Percentiles rank a stretch among this genome's conserved stretches.
Evolutionary conservation across 192 early-diverging fungal genomes (phyloP).

Genomic region (Entophlyctis helioformis): DNA sequence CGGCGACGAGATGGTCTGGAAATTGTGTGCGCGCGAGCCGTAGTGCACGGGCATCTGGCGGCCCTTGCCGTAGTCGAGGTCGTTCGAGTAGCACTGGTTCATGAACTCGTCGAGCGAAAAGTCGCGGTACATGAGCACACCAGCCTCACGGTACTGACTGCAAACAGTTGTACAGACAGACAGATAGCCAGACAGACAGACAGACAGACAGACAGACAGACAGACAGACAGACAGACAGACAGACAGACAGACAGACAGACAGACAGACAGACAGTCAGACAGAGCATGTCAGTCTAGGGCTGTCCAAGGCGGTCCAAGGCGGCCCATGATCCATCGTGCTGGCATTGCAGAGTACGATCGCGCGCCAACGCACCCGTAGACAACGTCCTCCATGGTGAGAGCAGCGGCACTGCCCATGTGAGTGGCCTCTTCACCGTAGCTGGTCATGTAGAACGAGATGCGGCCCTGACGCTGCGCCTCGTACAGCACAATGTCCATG

Average conservation of each 20-base stretch:
- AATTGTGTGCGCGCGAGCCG: constrained; percentile 68
- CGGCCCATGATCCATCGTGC: no score
- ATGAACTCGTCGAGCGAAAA: constrained; percentile 89
- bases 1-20: constrained; percentile 95
- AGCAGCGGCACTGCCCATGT: constrained; percentile 82
- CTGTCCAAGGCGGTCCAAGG: background rate
- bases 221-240: no score
- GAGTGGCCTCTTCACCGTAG: constrained; percentile 93
- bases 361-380: constrained; percentile 76
- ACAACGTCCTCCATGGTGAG: constrained; percentile 74
- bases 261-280: no score
- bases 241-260: no score
- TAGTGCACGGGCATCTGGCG: constrained; percentile 99
- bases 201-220: no score
- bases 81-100: constrained; percentile 95
- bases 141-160: constrained; percentile 87
- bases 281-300: background rate
- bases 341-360: no score
- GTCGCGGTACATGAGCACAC: constrained; percentile 86
- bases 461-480: constrained; percentile 95
- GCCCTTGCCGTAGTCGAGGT: constrained; percentile 78
- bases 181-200: no score
- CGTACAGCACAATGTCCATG: constrained; percentile 94
- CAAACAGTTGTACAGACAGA: background rate
- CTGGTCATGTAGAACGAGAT: constrained; percentile 99